Evolutionary conservation across 495 filamentous ascomycete genomes (phyloP), one percentile per base, ranked within the genome.

Genomic region (Penicillium roqueforti): DNA sequence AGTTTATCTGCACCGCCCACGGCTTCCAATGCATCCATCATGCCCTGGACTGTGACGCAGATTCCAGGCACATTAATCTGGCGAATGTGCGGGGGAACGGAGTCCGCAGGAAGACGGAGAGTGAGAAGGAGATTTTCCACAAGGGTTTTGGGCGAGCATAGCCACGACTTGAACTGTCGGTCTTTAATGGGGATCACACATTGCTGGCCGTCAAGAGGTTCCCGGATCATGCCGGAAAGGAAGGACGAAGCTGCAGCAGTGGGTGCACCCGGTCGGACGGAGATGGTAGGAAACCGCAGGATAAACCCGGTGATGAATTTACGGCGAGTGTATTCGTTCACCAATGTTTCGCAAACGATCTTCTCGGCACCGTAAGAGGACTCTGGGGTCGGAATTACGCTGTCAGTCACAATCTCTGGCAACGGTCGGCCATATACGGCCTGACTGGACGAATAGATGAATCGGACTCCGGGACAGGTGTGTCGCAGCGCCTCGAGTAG

Each of bases 291-390:
- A 53, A 91, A 87, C 0, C 87, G 84, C 28, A 86, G 73, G 5
- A 73, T 76, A 40, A 87, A 81, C 0, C 78, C 87, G 25, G 83
- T 80, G 54, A 91, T 76, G 59, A 81, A 82, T 1, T 81, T 80
- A 42, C 82, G 79, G 10, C 87, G 80, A 19, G 82, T 82, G 63
- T 86, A 82, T 51, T 90, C 87, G 64, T 87, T 89, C 54, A 91
- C 69, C 20, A 87, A 75, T 2, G 78, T 76, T 71, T 91, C 87
- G 62, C 79, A 83, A 58, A 89, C 81, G 55, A 89, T 68, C 67
- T 91, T 90, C 70, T 88, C 83, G 40, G 85, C 80, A 47, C 87
- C 87, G 60, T 90, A 90, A 18, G 82, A 85, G 29, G 80, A 80
- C 62, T 85, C 73, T 3, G 87, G 87, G 1, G 83, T 87, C 7